Evolutionary conservation across 2,329 filamentous ascomycete species (phyloP).

Genomic region (Xylariaceae sp.): DNA sequence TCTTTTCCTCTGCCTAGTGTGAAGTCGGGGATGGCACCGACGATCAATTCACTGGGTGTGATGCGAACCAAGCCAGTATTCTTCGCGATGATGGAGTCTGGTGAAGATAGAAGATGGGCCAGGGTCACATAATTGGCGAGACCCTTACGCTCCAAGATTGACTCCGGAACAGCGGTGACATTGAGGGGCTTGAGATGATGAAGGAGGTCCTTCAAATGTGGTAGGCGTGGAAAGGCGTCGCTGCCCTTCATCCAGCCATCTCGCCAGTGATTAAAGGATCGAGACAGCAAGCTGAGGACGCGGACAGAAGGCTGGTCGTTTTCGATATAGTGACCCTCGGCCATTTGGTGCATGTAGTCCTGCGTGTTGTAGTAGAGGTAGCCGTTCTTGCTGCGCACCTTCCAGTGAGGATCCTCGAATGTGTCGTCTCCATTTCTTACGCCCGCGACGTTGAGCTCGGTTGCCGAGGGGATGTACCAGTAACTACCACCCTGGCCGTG

Average conservation of each 20-base stretch:
- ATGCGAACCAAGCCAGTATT: conserved; percentile 13
- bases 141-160: conserved; percentile 15
- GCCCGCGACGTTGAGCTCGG: conserved; percentile 5
- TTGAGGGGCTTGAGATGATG: not conserved
- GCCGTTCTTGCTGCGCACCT: conserved; percentile 10
- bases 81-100: conserved; percentile 7
- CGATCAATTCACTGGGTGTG: conserved; percentile 11
- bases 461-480: conserved; percentile 15
- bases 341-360: conserved; percentile 19
- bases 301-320: conserved; percentile 14
- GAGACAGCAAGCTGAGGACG: conserved; percentile 14
- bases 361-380: conserved; percentile 17
- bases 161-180: conserved; percentile 4
- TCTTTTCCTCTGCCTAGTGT: conserved; percentile 17
- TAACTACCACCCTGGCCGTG: conserved; percentile 15
- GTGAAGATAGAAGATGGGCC: conserved; percentile 11
- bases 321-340: conserved; percentile 10
- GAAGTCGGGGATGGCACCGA: conserved; percentile 17
- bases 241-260: conserved; percentile 17
- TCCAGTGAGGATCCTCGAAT: conserved; percentile 17
- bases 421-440: conserved; percentile 13
- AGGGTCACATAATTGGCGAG: conserved; percentile 14
- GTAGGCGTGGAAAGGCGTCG: conserved; percentile 12
- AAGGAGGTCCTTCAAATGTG: conserved; percentile 15
- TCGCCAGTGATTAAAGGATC: conserved; percentile 17